Evolutionary conservation across 1,284 basidiomycete genomes (phyloP).

Genomic region (Cystobasidium slooffiae): DNA sequence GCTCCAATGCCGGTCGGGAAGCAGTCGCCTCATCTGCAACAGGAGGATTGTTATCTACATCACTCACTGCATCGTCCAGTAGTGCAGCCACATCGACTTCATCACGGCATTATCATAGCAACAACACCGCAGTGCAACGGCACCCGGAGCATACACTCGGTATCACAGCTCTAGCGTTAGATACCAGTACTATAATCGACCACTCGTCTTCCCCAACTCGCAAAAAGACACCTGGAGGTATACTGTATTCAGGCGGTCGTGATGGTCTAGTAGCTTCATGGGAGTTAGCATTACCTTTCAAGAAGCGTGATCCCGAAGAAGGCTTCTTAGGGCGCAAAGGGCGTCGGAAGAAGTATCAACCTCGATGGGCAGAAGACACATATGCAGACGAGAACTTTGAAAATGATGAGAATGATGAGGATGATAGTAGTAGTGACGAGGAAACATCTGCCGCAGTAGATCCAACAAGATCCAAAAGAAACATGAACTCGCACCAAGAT

Average conservation of each 20-base stretch:
- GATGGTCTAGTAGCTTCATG: conserved; percentile 91
- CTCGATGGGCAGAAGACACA: conserved; percentile 45
- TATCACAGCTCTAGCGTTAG: conserved; percentile 81
- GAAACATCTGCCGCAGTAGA: background rate
- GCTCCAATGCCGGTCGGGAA: conserved; percentile 1
- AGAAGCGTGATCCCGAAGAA: conserved; percentile 57
- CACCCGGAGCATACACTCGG: conserved; percentile 85
- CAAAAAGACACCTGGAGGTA: conserved; percentile 71
- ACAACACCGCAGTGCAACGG: conserved; percentile 42
- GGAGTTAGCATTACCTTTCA: conserved; percentile 76
- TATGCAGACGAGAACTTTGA: conserved; percentile 29
- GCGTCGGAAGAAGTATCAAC: conserved; percentile 10
- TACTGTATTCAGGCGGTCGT: conserved; percentile 88
- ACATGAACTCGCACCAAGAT: conserved; percentile 23
- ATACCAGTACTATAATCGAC: conserved; percentile 75
- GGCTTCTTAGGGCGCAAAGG: conserved; percentile 51
- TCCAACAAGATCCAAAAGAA: background rate
- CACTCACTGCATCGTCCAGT: conserved; percentile 36
- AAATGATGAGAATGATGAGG: conserved; percentile 39
- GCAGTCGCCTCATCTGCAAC: background rate
- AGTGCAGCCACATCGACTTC: conserved; percentile 23
- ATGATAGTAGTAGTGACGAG: conserved; percentile 32
- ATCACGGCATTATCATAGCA: conserved; percentile 24
- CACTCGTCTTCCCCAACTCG: conserved; percentile 28
- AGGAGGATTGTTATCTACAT: background rate